These are phyloP conservation scores for Cornus suecica DNA, from an alignment of 148 eudicot species.

Conservation along the genomic window DNA sequence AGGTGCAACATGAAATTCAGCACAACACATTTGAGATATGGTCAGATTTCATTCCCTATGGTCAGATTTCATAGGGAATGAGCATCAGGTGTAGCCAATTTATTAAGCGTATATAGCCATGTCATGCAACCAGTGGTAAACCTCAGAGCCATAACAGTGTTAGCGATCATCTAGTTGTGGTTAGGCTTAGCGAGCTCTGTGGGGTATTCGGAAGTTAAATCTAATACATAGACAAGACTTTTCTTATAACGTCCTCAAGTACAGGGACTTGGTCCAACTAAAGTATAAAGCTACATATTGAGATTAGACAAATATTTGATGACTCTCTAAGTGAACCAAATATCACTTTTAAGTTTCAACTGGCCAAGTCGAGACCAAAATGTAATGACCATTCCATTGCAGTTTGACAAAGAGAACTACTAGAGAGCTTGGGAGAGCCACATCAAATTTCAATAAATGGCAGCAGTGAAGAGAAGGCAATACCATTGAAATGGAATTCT, in stretches of 20 bases:
- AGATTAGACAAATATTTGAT: background rate
- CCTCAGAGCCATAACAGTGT: background rate
- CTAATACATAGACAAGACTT: background rate
- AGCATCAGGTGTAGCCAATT: background rate
- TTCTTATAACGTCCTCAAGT: background rate
- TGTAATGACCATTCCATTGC: background rate
- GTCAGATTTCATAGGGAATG: background rate
- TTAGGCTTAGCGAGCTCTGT: background rate
- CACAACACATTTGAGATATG: constrained; percentile 1
- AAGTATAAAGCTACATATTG: background rate
- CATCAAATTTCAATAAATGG: background rate
- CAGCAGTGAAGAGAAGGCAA: constrained; percentile 8
- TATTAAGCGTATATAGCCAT: background rate
- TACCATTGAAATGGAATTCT: constrained; percentile 57
- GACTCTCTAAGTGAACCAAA: background rate
- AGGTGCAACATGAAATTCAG: background rate
- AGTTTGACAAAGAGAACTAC: background rate
- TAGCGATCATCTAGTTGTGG: background rate
- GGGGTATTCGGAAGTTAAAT: background rate
- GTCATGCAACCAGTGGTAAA: background rate
- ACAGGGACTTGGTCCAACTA: background rate
- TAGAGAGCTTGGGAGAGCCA: background rate
- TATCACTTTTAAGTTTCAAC: background rate
- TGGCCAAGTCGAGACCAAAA: background rate
- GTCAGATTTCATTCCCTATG: background rate